Evolutionary conservation across 1,284 basidiomycete species (phyloP).

Genomic region (Baeospora myosura): DNA sequence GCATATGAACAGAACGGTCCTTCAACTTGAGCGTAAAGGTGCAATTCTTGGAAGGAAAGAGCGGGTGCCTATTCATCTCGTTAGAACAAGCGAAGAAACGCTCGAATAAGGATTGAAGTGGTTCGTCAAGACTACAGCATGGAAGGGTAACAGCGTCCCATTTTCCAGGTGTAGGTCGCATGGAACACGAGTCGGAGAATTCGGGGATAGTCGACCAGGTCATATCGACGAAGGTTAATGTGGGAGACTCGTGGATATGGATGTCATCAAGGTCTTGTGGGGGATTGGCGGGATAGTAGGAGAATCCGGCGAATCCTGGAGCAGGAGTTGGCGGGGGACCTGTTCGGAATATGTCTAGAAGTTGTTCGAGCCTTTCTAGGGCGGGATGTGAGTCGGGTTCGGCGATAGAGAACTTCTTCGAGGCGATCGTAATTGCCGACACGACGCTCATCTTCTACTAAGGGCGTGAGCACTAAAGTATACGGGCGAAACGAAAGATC

Average conservation of each 20-base stretch:
- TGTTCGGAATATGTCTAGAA: not conserved
- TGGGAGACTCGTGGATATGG: too few relatives aligned
- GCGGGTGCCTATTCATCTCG: slow-evolving; percentile 2
- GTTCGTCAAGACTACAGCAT: not conserved
- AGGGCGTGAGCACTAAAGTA: not conserved
- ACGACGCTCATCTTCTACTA: slow-evolving; percentile 1
- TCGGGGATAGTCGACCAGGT: not conserved
- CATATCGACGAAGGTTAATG: not conserved
- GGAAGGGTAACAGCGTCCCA: not conserved
- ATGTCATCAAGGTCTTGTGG: not conserved
- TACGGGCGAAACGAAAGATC: not conserved
- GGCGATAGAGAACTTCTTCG: not conserved
- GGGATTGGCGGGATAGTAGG: not conserved
- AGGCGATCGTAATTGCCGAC: not conserved
- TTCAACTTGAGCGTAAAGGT: not conserved
- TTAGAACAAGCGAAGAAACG: slow-evolving; percentile 2
- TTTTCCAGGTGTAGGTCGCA: not conserved
- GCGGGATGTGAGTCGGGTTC: not conserved
- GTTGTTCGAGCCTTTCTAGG: not conserved
- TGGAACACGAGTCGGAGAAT: not conserved
- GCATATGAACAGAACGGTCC: not conserved
- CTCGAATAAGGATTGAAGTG: slow-evolving; percentile 2
- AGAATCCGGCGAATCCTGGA: not conserved
- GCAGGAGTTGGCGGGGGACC: not conserved
- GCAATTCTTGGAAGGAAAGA: slow-evolving; percentile 1